Evolutionary conservation across 1,284 basidiomycete species (phyloP).

Genomic region (Phlebopus sp.): DNA sequence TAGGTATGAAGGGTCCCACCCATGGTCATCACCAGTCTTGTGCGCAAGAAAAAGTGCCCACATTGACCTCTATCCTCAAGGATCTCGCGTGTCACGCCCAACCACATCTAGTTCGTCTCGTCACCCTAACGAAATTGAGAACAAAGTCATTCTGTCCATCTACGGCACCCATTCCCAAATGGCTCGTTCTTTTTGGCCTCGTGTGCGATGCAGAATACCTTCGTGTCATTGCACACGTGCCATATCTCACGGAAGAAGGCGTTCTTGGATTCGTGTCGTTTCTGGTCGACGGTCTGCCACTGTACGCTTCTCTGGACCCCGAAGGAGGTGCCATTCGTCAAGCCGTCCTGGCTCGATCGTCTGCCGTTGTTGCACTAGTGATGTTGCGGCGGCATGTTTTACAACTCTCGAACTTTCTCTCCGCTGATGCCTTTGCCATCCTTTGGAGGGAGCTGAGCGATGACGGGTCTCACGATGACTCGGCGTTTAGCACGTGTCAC

Average conservation of each 20-base stretch:
- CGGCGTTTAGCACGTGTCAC: background rate
- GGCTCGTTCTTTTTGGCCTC: constrained; percentile 28
- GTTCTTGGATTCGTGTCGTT: constrained; percentile 12
- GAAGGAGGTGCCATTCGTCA: constrained; percentile 10
- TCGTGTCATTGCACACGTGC: constrained; percentile 23
- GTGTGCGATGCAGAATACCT: constrained; percentile 17
- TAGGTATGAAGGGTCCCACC: constrained; percentile 15
- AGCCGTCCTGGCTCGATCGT: constrained; percentile 17
- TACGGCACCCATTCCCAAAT: constrained; percentile 21
- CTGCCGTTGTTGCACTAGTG: constrained; percentile 17
- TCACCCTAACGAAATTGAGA: constrained; percentile 2
- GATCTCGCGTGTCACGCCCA: constrained; percentile 13
- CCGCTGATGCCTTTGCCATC: background rate
- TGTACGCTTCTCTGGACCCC: constrained; percentile 2
- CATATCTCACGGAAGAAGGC: constrained; percentile 7
- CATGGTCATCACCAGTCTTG: background rate
- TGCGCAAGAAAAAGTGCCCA: background rate
- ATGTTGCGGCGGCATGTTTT: constrained; percentile 20
- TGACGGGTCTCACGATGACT: background rate
- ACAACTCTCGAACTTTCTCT: constrained; percentile 15
- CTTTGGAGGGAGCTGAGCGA: background rate
- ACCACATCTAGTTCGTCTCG: constrained; percentile 19
- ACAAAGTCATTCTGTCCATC: background rate
- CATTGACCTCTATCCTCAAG: constrained; percentile 12
- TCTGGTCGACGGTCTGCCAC: constrained; percentile 22